Base-by-base conservation (phyloP, 1,139 yeast species). In the Debaryomyces fabryi region DNA sequence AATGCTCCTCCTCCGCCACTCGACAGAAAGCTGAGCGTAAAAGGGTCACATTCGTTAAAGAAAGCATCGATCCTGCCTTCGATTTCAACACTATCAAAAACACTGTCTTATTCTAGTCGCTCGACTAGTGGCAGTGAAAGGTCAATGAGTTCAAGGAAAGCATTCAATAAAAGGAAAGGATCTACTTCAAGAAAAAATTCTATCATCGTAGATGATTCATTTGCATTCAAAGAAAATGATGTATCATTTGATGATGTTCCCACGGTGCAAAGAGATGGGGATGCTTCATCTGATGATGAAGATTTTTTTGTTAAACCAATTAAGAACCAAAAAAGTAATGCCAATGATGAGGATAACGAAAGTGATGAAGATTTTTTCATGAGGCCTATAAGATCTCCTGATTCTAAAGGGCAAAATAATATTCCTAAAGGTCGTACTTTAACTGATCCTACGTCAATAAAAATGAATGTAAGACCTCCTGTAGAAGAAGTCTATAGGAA, bases 401-500 rank as follows among this genome's bases (percentile, higher is more conserved):
- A 29, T 18, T n/a, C 18, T 10, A 25, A 36, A 12, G 12, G 39
- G 15, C 21, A 8, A 20, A 25, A 24, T 9, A 34, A 41, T 3
- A 34, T 7, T 8, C 18, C n/a, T 5, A 39, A 44, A 16, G 16
- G 38, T 3, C 25, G 32, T 20, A 42, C 36, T 1, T 15, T 30
- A 13, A 15, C 46, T 9, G 27, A 32, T 38, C 10, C 29, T 33
- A 6, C 30, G 18, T 15, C 42, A 15, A 32, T 30, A 29, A 53
- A 71, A 74, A 73, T 75, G 79, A 61, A 57, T 9, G 86, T 93
- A 6, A 82, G 99, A 62, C 99, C 99, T 2, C 92, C 99, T 0
- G 87, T 96, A 0, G 98, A 93, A 60, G 96, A 88, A 44, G 86
- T 95, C 34, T 93, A 91, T 62, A 90, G 91, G 50, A 91, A 95